Conservation (phyloP, 768 basidiomycete genomes). For the Hygrophoropsis aurantiaca region DNA sequence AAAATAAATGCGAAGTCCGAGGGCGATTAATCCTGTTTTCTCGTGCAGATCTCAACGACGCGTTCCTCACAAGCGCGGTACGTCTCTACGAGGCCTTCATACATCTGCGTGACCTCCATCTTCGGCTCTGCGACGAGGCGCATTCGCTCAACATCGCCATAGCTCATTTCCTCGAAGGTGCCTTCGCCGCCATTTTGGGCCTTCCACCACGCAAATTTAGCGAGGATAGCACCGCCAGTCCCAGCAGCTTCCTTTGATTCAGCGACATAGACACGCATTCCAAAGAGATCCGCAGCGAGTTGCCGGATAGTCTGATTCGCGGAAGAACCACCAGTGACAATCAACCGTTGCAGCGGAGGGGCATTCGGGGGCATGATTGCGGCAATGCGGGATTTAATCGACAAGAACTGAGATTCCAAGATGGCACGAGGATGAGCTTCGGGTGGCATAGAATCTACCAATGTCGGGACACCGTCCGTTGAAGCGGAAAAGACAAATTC, state of each 20-base stretch:
- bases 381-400: constrained; percentile 69
- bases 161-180: constrained; percentile 54
- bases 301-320: constrained; percentile 73
- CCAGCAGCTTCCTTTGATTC: constrained; percentile 69
- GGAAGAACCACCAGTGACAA: constrained; percentile 79
- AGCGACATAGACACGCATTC: constrained; percentile 70
- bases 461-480: constrained; percentile 23
- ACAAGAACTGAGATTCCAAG: constrained; percentile 82
- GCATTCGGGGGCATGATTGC: constrained; percentile 63
- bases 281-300: constrained; percentile 76
- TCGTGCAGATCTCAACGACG: constrained; percentile 33
- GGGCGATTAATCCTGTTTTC: neutral
- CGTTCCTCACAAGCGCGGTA: constrained; percentile 60
- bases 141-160: constrained; percentile 48
- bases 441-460: constrained; percentile 37
- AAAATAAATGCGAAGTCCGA: neutral
- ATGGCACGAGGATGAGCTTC: constrained; percentile 70
- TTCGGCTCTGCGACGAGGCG: constrained; percentile 62
- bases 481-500: constrained; percentile 57
- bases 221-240: constrained; percentile 70
- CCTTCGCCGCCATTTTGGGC: constrained; percentile 39
- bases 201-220: constrained; percentile 72
- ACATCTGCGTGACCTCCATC: constrained; percentile 44
- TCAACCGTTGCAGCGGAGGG: constrained; percentile 56
- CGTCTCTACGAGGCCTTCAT: constrained; percentile 49